These are phyloP conservation scores for Pouteria campechiana DNA, from an alignment of 179 eudicot species.

Conservation along the genomic window DNA sequence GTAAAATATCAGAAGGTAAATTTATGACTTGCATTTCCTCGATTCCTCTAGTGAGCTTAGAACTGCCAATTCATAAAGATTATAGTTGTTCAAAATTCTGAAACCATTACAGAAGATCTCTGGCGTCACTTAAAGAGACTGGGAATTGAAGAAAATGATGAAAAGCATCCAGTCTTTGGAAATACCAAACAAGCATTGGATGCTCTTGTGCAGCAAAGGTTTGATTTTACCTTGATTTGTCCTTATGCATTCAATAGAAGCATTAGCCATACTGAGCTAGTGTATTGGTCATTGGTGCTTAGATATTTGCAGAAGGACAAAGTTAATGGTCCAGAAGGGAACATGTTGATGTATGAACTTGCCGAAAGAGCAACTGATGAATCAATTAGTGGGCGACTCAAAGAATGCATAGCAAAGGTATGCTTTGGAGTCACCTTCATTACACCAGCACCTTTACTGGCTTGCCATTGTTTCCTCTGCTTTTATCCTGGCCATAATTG, in stretches of 20 bases:
- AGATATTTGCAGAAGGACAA: conserved; percentile 91
- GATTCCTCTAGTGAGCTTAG: too few relatives aligned
- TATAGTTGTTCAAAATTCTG: neutral
- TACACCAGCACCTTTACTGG: neutral
- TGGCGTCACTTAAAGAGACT: conserved; percentile 86
- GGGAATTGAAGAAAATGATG: conserved; percentile 72
- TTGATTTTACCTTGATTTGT: too few relatives aligned
- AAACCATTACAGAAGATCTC: conserved; percentile 41
- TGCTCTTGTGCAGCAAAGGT: conserved; percentile 88
- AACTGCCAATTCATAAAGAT: too few relatives aligned
- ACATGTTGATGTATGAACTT: conserved; percentile 61
- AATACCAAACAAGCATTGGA: conserved; percentile 66
- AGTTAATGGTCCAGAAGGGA: conserved; percentile 87
- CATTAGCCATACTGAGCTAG: too few relatives aligned
- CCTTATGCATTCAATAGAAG: too few relatives aligned
- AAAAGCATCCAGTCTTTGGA: conserved; percentile 54
- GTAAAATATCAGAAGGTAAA: conserved; percentile 75
- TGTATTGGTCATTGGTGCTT: too few relatives aligned
- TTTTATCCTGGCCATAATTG: neutral
- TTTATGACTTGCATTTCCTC: conserved; percentile 1
- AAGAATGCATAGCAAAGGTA: conserved; percentile 67
- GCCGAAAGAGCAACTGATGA: conserved; percentile 87
- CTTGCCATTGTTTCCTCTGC: neutral
- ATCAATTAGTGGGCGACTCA: conserved; percentile 42
- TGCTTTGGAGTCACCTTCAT: too few relatives aligned